Conservation (phyloP, 78 protist species). For the Speleostelium caveatum region DNA sequence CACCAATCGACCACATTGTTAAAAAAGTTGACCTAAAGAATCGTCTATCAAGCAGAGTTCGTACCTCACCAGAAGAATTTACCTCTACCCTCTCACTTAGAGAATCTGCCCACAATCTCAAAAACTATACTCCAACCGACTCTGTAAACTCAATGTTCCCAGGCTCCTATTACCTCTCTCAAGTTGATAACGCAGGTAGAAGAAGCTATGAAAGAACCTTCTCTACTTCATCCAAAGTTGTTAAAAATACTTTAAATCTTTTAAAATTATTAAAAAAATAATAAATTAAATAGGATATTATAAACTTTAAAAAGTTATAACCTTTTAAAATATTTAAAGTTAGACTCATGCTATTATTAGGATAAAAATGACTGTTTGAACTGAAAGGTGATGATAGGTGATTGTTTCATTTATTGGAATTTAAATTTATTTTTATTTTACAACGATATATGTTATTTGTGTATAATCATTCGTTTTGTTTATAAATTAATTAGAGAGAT, state of each 20-base stretch:
- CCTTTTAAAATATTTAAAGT: too few relatives aligned
- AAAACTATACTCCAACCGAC: conserved; percentile 79
- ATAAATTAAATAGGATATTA: too few relatives aligned
- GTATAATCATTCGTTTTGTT: too few relatives aligned
- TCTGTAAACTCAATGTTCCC: conserved; percentile 74
- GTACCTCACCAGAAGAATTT: conserved; percentile 81
- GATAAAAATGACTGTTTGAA: too few relatives aligned
- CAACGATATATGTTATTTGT: too few relatives aligned
- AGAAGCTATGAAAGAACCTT: conserved; percentile 81
- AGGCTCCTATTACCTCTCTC: conserved; percentile 86
- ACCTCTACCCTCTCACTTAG: conserved; percentile 64
- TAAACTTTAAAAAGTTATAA: too few relatives aligned
- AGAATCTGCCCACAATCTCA: conserved; percentile 74
- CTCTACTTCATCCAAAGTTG: neutral
- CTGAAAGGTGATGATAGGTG: too few relatives aligned
- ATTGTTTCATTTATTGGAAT: too few relatives aligned
- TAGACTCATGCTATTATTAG: too few relatives aligned
- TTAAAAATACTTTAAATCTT: neutral
- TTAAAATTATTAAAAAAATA: too few relatives aligned
- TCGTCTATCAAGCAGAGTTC: conserved; percentile 73
- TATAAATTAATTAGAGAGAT: too few relatives aligned
- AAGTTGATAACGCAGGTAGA: conserved; percentile 81
- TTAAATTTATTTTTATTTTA: too few relatives aligned
- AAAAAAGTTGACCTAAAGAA: conserved; percentile 62
- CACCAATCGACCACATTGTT: conserved; percentile 63